These are phyloP conservation scores for Cryptococcus sp. DNA, from an alignment of 1,284 basidiomycete species.

Conservation along the genomic window DNA sequence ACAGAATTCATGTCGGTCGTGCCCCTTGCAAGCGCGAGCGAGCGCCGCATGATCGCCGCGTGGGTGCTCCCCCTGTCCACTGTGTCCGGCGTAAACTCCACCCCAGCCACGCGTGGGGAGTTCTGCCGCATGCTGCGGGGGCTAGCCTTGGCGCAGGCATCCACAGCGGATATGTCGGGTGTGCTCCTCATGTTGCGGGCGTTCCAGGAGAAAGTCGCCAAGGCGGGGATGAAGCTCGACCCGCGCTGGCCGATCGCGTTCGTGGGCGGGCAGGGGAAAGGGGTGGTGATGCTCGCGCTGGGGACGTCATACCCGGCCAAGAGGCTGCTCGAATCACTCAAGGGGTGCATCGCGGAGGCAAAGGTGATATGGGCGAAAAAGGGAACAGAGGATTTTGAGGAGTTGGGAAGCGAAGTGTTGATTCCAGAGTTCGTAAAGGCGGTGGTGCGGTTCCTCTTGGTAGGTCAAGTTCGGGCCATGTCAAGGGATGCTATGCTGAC, in stretches of 20 bases:
- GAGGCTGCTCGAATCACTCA: slow-evolving; percentile 12
- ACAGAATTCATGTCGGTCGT: slow-evolving; percentile 19
- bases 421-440: slow-evolving; percentile 3
- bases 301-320: background rate
- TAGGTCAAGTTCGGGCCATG: background rate
- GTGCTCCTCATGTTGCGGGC: background rate
- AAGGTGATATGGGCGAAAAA: slow-evolving; percentile 6
- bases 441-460: slow-evolving; percentile 3
- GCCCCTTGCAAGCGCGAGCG: background rate
- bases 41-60: too few relatives aligned
- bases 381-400: background rate
- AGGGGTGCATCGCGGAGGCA: slow-evolving; percentile 8
- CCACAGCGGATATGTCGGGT: too few relatives aligned
- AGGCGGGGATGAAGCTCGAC: slow-evolving; percentile 7
- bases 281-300: slow-evolving; percentile 7
- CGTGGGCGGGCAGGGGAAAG: slow-evolving; percentile 14
- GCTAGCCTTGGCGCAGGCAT: too few relatives aligned
- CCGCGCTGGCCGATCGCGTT: slow-evolving; percentile 16
- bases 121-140: slow-evolving; percentile 4
- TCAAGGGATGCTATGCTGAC: too few relatives aligned
- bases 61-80: slow-evolving; percentile 18
- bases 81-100: slow-evolving; percentile 19
- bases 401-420: background rate
- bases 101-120: background rate
- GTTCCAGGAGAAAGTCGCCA: slow-evolving; percentile 12